Conservation (phyloP, 2,329 filamentous ascomycete genomes). For the Coniosporium tulheliwenetii region DNA sequence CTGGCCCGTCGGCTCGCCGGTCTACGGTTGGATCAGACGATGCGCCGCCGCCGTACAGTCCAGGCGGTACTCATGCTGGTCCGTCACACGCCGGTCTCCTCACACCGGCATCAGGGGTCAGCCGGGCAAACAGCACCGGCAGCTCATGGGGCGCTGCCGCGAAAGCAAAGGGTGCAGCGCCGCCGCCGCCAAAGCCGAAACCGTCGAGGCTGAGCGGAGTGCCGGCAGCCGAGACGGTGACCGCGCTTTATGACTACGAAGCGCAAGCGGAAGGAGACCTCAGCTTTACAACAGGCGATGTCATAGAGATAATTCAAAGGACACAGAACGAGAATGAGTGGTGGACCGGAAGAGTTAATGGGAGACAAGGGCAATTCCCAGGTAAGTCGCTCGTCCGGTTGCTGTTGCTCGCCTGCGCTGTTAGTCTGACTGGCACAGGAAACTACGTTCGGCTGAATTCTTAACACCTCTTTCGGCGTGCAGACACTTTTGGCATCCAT, state of each 20-base stretch:
- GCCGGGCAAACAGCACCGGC: constrained; percentile 15
- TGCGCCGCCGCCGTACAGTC: constrained; percentile 24
- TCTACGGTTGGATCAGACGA: constrained; percentile 17
- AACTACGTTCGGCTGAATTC: no score
- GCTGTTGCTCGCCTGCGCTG: no score
- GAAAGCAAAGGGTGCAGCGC: constrained; percentile 31
- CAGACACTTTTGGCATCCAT: no score
- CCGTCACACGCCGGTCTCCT: constrained; percentile 10
- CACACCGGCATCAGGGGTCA: constrained; percentile 8
- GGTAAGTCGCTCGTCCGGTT: constrained; percentile 39
- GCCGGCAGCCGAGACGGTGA: constrained; percentile 60
- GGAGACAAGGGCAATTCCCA: constrained; percentile 82
- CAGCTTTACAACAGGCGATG: constrained; percentile 74
- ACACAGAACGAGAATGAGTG: constrained; percentile 93
- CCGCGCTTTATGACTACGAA: constrained; percentile 89
- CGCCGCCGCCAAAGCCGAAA: constrained; percentile 40
- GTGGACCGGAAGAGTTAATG: constrained; percentile 77
- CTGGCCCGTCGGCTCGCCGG: constrained; percentile 7
- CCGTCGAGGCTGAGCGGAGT: constrained; percentile 54
- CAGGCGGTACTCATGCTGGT: constrained; percentile 12
- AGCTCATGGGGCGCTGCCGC: constrained; percentile 25
- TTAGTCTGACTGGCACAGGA: no score
- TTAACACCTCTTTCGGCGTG: no score
- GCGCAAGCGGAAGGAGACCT: constrained; percentile 90
- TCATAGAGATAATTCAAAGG: constrained; percentile 72